phyloP scores from a whole-genome alignment of 192 early-diverging fungal species.

The Backusella tarrabulga region DNA sequence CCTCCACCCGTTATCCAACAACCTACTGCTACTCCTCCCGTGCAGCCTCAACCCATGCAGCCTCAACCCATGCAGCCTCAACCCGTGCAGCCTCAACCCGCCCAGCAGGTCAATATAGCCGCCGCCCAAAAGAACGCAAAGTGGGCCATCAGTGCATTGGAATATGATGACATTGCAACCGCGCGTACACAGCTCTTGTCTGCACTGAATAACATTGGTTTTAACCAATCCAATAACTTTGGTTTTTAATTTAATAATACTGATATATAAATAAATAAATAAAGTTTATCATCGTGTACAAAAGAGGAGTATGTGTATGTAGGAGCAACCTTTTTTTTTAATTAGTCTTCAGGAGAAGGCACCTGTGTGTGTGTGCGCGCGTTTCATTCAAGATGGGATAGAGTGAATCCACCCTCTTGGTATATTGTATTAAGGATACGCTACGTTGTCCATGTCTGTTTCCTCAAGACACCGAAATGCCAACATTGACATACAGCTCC shows the following conservation, averaged over 20 bases:
- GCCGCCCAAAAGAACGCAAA: slow-evolving; percentile 85
- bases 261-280: background rate
- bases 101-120: slow-evolving; percentile 40
- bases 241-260: slow-evolving; percentile 14
- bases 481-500: too few relatives aligned
- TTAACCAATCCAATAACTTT: slow-evolving; percentile 33
- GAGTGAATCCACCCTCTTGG: too few relatives aligned
- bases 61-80: background rate
- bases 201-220: slow-evolving; percentile 51
- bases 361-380: too few relatives aligned
- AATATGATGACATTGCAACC: slow-evolving; percentile 90
- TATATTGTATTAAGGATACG: too few relatives aligned
- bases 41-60: background rate
- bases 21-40: background rate
- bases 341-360: background rate
- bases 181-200: slow-evolving; percentile 77
- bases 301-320: background rate
- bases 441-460: too few relatives aligned
- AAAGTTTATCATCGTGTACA: background rate
- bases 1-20: slow-evolving; percentile 11
- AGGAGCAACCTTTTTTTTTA: background rate
- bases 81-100: background rate
- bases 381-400: too few relatives aligned
- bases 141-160: slow-evolving; percentile 91
- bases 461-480: too few relatives aligned